Base-by-base conservation (phyloP, 1,139 yeast genomes). In the Taiozyma onychis region DNA sequence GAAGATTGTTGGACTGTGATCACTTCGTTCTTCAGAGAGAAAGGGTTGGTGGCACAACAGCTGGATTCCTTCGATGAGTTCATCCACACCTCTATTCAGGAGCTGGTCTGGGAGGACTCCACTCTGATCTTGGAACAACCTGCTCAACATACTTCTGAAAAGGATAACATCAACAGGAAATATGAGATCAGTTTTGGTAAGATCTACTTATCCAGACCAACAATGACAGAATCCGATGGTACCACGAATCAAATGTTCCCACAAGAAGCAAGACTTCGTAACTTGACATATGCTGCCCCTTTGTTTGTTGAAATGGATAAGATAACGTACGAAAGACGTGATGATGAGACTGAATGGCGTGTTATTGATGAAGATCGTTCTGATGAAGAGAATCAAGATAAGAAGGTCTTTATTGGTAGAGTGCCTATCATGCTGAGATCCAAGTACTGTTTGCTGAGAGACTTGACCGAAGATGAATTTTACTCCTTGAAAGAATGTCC, bases 1-100 rank as follows among this genome's bases (percentile, higher is more conserved):
- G 98, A 95, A 73, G 99, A 95, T 75, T 91, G 98, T 72, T 95
- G 99, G 99, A 85, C 96, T 41, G 98, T 95, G 57, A 93, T 95
- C 60, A 87, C 97, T 43, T 80, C 98, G 28, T 95, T 93, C 69
- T 95, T 95, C 76, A 91, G 86, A 69, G 96, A 91, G 66, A 91
- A 91, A 67, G 99, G 99, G 53, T 79, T 95, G 62, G 99, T 93
- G 32, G 90, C 98, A 34, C 99, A 93, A 71, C 99, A 95, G 74
- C 77, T 95, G 64, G 99, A 93, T 67, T 95, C 99, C 21, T 95
- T 95, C 69, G 97, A 95, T 72, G 99, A 95, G 73, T 95, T 95
- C 70, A 91, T 95, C 61, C 97, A 90, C 69, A 84, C 96, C 32
- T 89, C 98, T 45, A 88, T 95, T 67, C 99, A 95, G 72, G 97